A percentile compares a stretch with the other conserved stretches of the same genome.
Evolutionary conservation across 352 stramenopile species (phyloP).

Genomic region (Globisporangium splendens): DNA sequence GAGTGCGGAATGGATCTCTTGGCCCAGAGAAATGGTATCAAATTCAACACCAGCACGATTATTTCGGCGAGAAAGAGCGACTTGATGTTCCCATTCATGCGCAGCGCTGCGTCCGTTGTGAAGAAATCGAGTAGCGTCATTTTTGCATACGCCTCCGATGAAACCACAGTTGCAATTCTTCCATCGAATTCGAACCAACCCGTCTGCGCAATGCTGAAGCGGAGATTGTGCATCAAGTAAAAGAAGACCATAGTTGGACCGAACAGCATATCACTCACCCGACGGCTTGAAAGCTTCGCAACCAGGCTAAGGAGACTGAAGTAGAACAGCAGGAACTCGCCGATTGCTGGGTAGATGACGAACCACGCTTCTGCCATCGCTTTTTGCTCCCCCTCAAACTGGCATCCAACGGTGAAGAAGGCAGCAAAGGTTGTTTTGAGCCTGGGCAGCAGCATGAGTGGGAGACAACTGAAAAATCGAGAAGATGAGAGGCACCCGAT

Average conservation of each 20-base stretch:
- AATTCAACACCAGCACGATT: slow-evolving; percentile 4
- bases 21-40: slow-evolving; percentile 2
- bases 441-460: slow-evolving; percentile 15
- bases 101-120: slow-evolving; percentile 10
- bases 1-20: not conserved
- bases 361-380: slow-evolving; percentile 22
- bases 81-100: slow-evolving; percentile 13
- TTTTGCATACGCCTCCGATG: slow-evolving; percentile 5
- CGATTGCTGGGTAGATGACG: slow-evolving; percentile 22
- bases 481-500: slow-evolving; percentile 20
- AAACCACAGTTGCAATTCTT: slow-evolving; percentile 13
- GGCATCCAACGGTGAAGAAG: slow-evolving; percentile 20
- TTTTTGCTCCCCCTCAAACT: slow-evolving; percentile 21
- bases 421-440: slow-evolving; percentile 17
- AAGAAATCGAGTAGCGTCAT: slow-evolving; percentile 16
- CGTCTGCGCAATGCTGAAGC: slow-evolving; percentile 1
- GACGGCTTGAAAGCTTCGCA: slow-evolving; percentile 12
- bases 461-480: slow-evolving; percentile 15
- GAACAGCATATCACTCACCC: slow-evolving; percentile 19
- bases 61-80: slow-evolving; percentile 18
- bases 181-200: slow-evolving; percentile 17
- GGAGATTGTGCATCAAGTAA: slow-evolving; percentile 18
- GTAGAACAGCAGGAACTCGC: slow-evolving; percentile 19
- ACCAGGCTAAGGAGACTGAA: slow-evolving; percentile 22
- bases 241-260: slow-evolving; percentile 16